These are phyloP conservation scores for Cladorrhinum samala DNA, from an alignment of 495 filamentous ascomycete genomes.

Conservation along the genomic window DNA sequence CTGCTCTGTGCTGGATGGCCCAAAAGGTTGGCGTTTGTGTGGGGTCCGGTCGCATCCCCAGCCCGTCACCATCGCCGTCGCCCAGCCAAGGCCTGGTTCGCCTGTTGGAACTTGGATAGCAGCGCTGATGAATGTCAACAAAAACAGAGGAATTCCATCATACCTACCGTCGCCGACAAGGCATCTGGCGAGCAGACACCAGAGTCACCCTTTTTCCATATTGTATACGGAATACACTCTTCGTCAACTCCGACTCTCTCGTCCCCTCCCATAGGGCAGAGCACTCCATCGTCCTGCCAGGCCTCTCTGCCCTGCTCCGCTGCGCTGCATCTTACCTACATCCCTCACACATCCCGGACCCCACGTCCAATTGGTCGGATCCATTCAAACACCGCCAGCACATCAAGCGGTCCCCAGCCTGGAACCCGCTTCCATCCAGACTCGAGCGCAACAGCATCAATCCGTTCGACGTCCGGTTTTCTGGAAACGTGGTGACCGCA, in stretches of 20 bases:
- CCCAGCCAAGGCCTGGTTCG: background rate
- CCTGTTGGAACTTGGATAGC: conserved; percentile 8
- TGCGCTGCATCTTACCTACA: conserved; percentile 29
- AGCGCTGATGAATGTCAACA: conserved; percentile 18
- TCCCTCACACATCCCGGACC: conserved; percentile 26
- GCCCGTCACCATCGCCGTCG: background rate
- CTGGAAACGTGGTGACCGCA: background rate
- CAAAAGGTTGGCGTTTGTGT: background rate
- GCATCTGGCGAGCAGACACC: too few relatives aligned
- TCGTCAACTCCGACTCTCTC: background rate
- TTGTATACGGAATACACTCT: background rate
- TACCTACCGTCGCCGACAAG: too few relatives aligned
- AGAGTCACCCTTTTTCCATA: background rate
- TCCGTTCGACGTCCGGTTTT: background rate
- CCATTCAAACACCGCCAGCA: conserved; percentile 32
- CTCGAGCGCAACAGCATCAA: conserved; percentile 37
- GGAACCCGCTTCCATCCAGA: conserved; percentile 16
- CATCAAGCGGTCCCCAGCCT: conserved; percentile 33
- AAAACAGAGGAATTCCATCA: background rate
- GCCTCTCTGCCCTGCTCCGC: conserved; percentile 8
- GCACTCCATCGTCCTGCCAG: conserved; percentile 11
- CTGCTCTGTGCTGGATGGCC: too few relatives aligned
- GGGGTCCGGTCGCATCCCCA: conserved; percentile 3
- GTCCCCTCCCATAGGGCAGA: too few relatives aligned
- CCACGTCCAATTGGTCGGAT: conserved; percentile 28